phyloP scores from a whole-genome alignment of 306 rosid genomes.

The Parietaria judaica region DNA sequence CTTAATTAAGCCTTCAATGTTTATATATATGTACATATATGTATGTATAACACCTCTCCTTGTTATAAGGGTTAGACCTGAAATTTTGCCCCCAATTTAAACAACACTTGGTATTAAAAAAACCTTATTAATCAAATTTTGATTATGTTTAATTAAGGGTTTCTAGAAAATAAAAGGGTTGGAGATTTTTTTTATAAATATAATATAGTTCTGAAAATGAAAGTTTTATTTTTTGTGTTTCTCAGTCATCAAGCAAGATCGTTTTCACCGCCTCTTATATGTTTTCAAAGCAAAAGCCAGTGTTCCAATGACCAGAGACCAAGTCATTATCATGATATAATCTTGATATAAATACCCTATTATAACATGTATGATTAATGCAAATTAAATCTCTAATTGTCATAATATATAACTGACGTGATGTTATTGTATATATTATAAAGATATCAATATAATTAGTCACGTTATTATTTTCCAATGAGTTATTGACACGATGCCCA shows the following conservation, averaged over 20 bases:
- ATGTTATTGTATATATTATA: neutral
- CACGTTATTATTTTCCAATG: neutral
- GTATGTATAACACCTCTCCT: slow-evolving; percentile 39
- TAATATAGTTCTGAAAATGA: slow-evolving; percentile 34
- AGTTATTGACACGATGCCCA: no score
- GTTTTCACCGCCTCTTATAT: slow-evolving; percentile 24
- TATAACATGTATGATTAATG: neutral
- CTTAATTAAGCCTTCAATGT: slow-evolving; percentile 25
- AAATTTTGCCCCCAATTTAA: slow-evolving; percentile 82
- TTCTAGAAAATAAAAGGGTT: neutral
- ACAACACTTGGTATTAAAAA: slow-evolving; percentile 41
- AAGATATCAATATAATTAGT: neutral
- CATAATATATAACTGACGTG: slow-evolving; percentile 2
- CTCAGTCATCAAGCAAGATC: slow-evolving; percentile 51
- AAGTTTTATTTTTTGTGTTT: slow-evolving; percentile 33
- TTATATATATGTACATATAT: neutral
- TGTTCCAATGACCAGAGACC: slow-evolving; percentile 22
- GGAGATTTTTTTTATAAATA: neutral
- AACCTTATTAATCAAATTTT: neutral
- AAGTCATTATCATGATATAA: slow-evolving; percentile 1
- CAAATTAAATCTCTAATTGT: neutral
- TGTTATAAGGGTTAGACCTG: slow-evolving; percentile 64
- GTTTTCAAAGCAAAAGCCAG: slow-evolving; percentile 24
- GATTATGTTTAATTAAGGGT: neutral
- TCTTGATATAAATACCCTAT: neutral